phyloP scores from a whole-genome alignment of 2,329 filamentous ascomycete genomes.

The Moelleriella libera region DNA sequence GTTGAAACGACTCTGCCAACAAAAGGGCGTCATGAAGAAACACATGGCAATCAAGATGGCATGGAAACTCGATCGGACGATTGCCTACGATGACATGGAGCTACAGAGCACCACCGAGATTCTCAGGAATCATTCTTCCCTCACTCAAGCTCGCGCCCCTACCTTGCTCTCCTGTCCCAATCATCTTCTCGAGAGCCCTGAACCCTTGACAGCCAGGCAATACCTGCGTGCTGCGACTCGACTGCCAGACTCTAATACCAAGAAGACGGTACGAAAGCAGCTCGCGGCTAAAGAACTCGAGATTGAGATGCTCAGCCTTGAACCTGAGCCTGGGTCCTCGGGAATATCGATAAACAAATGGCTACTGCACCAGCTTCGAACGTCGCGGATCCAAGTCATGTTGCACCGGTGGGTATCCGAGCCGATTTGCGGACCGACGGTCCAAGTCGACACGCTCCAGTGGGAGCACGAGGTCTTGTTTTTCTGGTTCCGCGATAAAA shows the following conservation, averaged over 20 bases:
- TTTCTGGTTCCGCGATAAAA: no score
- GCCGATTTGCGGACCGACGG: no score
- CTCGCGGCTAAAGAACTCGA: conserved; percentile 32
- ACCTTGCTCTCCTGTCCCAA: conserved; percentile 33
- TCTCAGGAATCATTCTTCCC: conserved; percentile 9
- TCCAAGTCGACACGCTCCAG: no score
- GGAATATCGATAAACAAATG: conserved; percentile 34
- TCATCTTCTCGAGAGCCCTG: conserved; percentile 22
- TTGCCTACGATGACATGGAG: conserved; percentile 25
- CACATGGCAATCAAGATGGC: conserved; percentile 24
- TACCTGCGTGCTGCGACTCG: conserved; percentile 24
- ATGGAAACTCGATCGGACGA: conserved; percentile 22
- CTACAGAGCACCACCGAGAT: conserved; percentile 17
- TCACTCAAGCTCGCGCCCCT: conserved; percentile 27
- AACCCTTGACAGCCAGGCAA: conserved; percentile 24
- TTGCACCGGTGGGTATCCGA: no score
- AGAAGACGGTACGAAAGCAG: conserved; percentile 19
- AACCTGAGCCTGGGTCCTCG: conserved; percentile 21
- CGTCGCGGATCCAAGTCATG: no score
- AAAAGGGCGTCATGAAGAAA: conserved; percentile 26
- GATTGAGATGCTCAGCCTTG: conserved; percentile 27
- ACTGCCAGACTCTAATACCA: conserved; percentile 20
- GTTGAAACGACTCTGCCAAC: conserved; percentile 25
- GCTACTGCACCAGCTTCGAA: conserved; percentile 35
- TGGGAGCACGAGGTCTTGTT: no score